Conservation (phyloP, 345 rosid genomes). For the Trapa incisa region DNA sequence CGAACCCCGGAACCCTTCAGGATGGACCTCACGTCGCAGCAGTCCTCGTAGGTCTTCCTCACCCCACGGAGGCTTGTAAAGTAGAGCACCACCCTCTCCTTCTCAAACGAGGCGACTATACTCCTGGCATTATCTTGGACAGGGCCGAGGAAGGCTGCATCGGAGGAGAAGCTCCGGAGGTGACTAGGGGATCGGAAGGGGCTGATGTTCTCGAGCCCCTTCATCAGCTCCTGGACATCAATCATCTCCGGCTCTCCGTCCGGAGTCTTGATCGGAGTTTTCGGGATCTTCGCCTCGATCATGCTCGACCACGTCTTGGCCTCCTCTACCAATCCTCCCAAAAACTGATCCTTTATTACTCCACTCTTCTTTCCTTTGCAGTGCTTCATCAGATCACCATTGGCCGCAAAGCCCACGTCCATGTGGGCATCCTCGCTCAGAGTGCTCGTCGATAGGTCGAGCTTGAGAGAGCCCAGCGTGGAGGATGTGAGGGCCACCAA, state of each 20-base stretch:
- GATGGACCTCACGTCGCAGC: constrained; percentile 50
- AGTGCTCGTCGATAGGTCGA: constrained; percentile 19
- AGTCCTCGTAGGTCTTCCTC: constrained; percentile 74
- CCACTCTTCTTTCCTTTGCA: not conserved
- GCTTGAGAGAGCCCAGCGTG: constrained; percentile 57
- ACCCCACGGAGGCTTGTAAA: constrained; percentile 74
- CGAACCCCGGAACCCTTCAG: constrained; percentile 43
- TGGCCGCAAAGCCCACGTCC: constrained; percentile 7
- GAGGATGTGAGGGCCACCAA: constrained; percentile 68
- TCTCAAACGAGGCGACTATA: not conserved
- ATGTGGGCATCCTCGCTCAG: not conserved
- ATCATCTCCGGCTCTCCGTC: constrained; percentile 94
- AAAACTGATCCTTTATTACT: not conserved
- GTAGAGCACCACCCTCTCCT: constrained; percentile 49
- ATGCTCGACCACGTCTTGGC: constrained; percentile 76
- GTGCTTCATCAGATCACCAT: not conserved
- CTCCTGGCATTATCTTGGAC: constrained; percentile 1
- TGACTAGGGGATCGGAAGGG: constrained; percentile 32
- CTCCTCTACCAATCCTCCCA: constrained; percentile 43
- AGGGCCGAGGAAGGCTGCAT: constrained; percentile 13
- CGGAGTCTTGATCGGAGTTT: constrained; percentile 60
- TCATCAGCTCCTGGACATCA: constrained; percentile 87
- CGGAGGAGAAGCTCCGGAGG: constrained; percentile 56
- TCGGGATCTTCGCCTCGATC: constrained; percentile 66
- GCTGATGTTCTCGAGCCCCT: constrained; percentile 66